Percentiles rank a stretch among this genome's conserved stretches.
Evolutionary conservation across 257 asterid genomes (phyloP).

Genomic region (Eustoma russellianum): DNA sequence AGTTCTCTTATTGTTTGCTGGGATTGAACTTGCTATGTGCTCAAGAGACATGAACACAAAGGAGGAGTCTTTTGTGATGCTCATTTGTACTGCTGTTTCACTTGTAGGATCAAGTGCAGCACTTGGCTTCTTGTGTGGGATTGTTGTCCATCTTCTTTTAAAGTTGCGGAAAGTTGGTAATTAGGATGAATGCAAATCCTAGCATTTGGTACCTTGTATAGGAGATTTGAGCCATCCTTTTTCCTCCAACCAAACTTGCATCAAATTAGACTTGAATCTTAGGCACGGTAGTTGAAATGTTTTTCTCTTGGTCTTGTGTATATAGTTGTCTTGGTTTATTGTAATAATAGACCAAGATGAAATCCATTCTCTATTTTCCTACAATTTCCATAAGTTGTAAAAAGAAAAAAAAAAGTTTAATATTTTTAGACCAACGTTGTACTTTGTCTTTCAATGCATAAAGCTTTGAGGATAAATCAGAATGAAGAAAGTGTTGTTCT

Average conservation of each 20-base stretch:
- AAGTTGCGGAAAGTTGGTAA: constrained; percentile 32
- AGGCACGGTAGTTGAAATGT: background rate
- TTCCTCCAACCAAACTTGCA: background rate
- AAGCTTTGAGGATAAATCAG: no score
- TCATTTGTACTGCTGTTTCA: constrained; percentile 57
- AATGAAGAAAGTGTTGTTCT: no score
- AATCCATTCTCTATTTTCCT: no score
- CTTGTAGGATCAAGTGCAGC: constrained; percentile 73
- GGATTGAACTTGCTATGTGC: constrained; percentile 59
- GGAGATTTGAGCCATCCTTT: no score
- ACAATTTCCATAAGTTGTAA: no score
- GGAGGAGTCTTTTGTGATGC: constrained; percentile 54
- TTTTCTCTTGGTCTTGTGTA: no score
- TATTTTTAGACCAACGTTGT: no score
- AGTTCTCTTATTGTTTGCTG: constrained; percentile 60
- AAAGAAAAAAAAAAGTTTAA: no score
- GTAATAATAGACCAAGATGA: no score
- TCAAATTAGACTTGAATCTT: background rate
- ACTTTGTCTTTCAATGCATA: no score
- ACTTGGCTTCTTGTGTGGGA: constrained; percentile 58
- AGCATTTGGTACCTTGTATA: background rate
- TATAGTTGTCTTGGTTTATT: no score
- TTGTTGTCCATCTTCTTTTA: constrained; percentile 48
- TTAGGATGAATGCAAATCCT: constrained; percentile 10
- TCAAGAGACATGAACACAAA: constrained; percentile 54